phyloP scores from a whole-genome alignment of 495 filamentous ascomycete genomes.

The Aspergillus saccharolyticus region DNA sequence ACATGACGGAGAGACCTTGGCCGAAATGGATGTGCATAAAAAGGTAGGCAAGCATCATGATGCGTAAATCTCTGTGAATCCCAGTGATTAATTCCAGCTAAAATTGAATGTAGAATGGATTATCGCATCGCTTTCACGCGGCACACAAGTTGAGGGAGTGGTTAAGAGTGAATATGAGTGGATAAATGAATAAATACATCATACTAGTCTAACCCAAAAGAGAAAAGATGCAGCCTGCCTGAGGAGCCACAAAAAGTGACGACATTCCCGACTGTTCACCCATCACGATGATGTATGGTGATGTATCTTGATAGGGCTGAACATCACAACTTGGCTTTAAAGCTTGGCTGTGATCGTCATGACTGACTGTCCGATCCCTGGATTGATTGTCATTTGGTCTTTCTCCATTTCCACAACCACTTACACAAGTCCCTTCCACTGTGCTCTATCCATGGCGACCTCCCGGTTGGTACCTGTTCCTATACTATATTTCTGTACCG shows the following conservation, averaged over 20 bases:
- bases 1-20: slow-evolving; percentile 81
- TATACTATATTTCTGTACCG: background rate
- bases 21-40: slow-evolving; percentile 79
- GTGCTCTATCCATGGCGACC: background rate
- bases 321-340: background rate
- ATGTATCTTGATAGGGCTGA: background rate
- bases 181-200: too few relatives aligned
- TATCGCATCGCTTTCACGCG: slow-evolving; percentile 77
- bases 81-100: background rate
- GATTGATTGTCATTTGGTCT: too few relatives aligned
- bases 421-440: too few relatives aligned
- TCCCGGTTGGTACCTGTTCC: background rate
- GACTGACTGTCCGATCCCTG: too few relatives aligned
- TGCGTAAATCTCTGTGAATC: too few relatives aligned
- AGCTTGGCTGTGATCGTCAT: background rate
- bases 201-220: background rate
- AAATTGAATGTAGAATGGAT: slow-evolving; percentile 53
- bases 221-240: background rate
- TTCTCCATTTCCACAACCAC: too few relatives aligned
- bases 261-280: too few relatives aligned
- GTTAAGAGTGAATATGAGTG: slow-evolving; percentile 43
- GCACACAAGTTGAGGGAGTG: slow-evolving; percentile 71
- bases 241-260: background rate
- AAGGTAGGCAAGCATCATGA: slow-evolving; percentile 40
- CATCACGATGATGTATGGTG: background rate